These are phyloP conservation scores for Penicillium longicatenatum DNA, from an alignment of 495 filamentous ascomycete species.

Conservation along the genomic window DNA sequence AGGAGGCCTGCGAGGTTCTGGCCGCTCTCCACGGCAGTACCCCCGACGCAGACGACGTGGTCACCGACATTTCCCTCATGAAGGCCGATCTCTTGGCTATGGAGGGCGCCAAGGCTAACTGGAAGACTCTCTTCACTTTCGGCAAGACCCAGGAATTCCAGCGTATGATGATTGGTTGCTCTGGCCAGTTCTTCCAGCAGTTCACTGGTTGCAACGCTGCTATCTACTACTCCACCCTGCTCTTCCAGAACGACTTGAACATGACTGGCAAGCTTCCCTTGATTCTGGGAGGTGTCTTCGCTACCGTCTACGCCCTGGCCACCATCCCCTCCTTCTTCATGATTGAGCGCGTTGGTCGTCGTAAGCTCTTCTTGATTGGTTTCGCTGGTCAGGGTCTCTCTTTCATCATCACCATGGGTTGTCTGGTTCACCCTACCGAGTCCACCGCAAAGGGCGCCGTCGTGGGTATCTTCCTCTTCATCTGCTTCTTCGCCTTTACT, in stretches of 20 bases:
- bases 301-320: constrained; percentile 72
- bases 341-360: constrained; percentile 71
- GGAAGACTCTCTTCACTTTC: constrained; percentile 39
- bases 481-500: constrained; percentile 44
- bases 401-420: constrained; percentile 42
- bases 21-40: constrained; percentile 53
- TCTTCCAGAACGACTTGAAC: constrained; percentile 67
- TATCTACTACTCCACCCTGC: constrained; percentile 81
- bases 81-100: constrained; percentile 38
- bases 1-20: constrained; percentile 63
- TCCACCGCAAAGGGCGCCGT: constrained; percentile 38
- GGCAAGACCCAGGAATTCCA: constrained; percentile 51
- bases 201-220: constrained; percentile 75
- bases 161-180: constrained; percentile 47
- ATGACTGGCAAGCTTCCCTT: constrained; percentile 61
- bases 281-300: constrained; percentile 76
- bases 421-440: constrained; percentile 25
- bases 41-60: constrained; percentile 32
- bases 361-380: constrained; percentile 71
- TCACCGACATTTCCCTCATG: constrained; percentile 51
- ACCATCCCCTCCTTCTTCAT: constrained; percentile 63
- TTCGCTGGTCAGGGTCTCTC: constrained; percentile 56
- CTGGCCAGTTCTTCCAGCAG: constrained; percentile 73
- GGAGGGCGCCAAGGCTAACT: constrained; percentile 37
- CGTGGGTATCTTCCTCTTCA: constrained; percentile 45